A percentile compares a stretch with the other conserved stretches of the same genome.
Conservation (phyloP, 345 rosid species). For the Eucalyptus brandiana region DNA sequence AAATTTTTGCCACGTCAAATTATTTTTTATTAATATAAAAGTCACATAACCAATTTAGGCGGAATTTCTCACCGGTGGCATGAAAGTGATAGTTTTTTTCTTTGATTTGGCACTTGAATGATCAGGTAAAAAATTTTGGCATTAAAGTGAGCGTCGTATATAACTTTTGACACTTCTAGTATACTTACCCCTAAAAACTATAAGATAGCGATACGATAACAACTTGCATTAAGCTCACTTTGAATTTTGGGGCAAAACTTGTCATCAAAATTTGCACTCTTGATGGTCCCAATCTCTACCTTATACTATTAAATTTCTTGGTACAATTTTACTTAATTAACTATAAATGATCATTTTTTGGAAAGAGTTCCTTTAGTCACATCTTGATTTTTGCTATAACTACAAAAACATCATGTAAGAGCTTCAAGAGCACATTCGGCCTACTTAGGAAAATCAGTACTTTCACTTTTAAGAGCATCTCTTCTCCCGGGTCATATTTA, state of each 20-base stretch:
- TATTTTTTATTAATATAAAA: too few relatives aligned
- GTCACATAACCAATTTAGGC: too few relatives aligned
- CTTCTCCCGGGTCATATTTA: not conserved
- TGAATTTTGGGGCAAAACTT: not conserved
- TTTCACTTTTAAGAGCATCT: not conserved
- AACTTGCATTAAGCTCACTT: not conserved
- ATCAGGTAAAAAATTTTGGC: too few relatives aligned
- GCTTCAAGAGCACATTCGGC: not conserved
- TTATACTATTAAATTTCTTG: not conserved
- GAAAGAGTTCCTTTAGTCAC: not conserved
- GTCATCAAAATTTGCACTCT: not conserved
- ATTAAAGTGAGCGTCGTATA: fast-evolving
- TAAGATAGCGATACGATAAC: not conserved
- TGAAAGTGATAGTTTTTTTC: too few relatives aligned
- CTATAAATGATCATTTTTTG: not conserved
- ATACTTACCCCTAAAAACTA: not conserved
- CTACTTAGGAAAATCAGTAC: not conserved
- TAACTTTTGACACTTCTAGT: too few relatives aligned
- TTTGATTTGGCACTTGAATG: too few relatives aligned
- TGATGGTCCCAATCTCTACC: not conserved
- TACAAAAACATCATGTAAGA: not conserved
- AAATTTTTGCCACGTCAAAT: too few relatives aligned
- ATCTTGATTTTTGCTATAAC: not conserved
- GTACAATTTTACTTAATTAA: not conserved
- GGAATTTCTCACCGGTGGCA: too few relatives aligned